Base-by-base conservation (phyloP, 495 filamentous ascomycete genomes). In the Venustampulla echinocandica region DNA sequence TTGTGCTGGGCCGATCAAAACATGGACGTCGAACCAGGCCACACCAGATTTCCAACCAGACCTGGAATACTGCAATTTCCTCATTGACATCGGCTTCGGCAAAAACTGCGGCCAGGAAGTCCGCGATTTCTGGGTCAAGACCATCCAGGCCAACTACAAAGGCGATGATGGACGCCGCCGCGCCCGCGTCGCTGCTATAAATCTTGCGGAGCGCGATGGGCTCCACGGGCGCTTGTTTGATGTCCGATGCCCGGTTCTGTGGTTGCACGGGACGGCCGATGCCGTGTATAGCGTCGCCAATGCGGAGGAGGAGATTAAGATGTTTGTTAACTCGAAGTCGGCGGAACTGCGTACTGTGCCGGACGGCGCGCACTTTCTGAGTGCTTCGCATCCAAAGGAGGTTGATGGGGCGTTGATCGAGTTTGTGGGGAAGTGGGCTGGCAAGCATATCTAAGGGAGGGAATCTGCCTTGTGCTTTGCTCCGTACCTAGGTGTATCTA, bases 251-350 rank as follows among this genome's bases (percentile, higher is more conserved):
- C 79, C 79, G 0, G 73, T 82, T 3, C 58, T 74, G 24, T 84
- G 79, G 79, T 47, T 82, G 25, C 79, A 84, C 54, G 79, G 77
- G 6, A 74, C 69, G 15, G 47, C 62, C 2, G 79, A 83, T 56
- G 66, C 50, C 0, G 69, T 76, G 0, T 84, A 69, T 53, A 67
- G 65, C 1, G 54, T 68, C 9, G 57, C 46, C 0, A 69, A 78
- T 27, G 70, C 76, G 0, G 53, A 62, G 20, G 67, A 81, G 58
- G 74, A 82, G 44, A 78, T 82, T 52, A 66, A 75, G 54, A 57
- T 75, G 25, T 82, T 84, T 47, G 69, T 61, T 1, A 66, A 66
- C 14, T 70, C 71, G 0, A 60, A 59, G 7, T 69, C 76, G 53
- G 70, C 70, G 1, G 60, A 65, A 17, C 49, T 83, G n/a, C 58